Base-by-base conservation (phyloP, 768 basidiomycete genomes). In the Kondoa malvinella region DNA sequence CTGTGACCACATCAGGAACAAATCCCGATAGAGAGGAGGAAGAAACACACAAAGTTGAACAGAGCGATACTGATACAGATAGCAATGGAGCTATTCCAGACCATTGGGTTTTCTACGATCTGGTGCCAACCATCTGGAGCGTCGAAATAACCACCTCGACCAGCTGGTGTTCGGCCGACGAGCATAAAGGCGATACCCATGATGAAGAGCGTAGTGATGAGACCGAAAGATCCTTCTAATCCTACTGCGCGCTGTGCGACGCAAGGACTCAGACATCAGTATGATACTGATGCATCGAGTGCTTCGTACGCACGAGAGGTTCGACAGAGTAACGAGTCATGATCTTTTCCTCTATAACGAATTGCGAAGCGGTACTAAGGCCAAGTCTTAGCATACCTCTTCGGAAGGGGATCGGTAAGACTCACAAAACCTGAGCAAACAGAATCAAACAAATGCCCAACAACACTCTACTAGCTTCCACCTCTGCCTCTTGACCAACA, bases 291-390 rank as follows among this genome's bases (percentile, higher is more conserved):
- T 14, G 94, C 92, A 34, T 76, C 74, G 76, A 76, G 68, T n/a
- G 26, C 1, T 25, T 17, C 17, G 31, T 16, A 71, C 76, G 62
- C 68, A 91, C 83, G 40, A 97, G 82, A 16, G 95, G 94, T 59
- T 85, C 83, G 56, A 96, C 86, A 34, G 84, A 81, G 80, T 94
- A 92, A 62, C 82, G 83, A 74, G 84, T 80, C 87, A 97, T 86
- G 73, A 97, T 92, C 80, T 88, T 92, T 79, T 96, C 94, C 81
- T 97, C 95, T 17, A 95, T 82, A 58, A 96, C 92, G 75, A 92
- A 92, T 76, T 92, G 91, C 12, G 85, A 84, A 66, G 91, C 91
- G 31, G 89, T 88, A 79, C 89, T 92, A 76, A n/a, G 4, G 33
- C 4, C 14, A 15, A 29, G 0, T 1, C 26, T 64, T 32, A 31